Percentiles rank a stretch among this genome's conserved stretches.
Conservation (phyloP, 2,329 filamentous ascomycete species). For the Blastomyces gilchristii region DNA sequence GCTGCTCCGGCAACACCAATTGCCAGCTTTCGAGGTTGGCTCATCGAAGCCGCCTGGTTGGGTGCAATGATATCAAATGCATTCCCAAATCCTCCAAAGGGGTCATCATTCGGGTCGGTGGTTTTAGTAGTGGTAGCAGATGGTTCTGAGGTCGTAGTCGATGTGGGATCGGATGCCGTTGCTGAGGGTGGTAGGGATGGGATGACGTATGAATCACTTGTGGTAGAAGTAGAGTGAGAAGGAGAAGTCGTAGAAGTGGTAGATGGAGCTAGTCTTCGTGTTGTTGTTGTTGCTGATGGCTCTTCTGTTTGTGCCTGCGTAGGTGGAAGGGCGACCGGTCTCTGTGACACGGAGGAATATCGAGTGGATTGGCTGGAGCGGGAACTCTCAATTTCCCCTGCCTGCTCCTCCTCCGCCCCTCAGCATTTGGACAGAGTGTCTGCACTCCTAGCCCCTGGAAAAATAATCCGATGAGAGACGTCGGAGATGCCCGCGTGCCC, state of each 20-base stretch:
- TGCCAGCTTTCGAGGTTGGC: neutral
- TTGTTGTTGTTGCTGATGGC: constrained; percentile 1
- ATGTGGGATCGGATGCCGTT: neutral
- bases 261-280: neutral
- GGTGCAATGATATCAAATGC: constrained; percentile 6
- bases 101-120: neutral
- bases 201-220: neutral
- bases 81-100: constrained; percentile 8
- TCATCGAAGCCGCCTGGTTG: neutral
- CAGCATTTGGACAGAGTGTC: constrained; percentile 16
- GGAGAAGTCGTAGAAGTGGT: neutral
- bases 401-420: neutral
- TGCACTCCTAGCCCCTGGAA: constrained; percentile 13
- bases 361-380: neutral
- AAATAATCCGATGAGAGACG: constrained; percentile 18
- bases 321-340: neutral
- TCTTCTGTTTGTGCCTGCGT: neutral
- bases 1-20: neutral
- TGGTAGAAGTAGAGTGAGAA: neutral
- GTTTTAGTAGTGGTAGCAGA: neutral
- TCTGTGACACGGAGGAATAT: neutral
- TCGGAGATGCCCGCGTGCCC: constrained; percentile 14
- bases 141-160: neutral
- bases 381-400: neutral
- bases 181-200: neutral